These are phyloP conservation scores for Aeschynomene evenia DNA, from an alignment of 306 rosid species.

Conservation along the genomic window DNA sequence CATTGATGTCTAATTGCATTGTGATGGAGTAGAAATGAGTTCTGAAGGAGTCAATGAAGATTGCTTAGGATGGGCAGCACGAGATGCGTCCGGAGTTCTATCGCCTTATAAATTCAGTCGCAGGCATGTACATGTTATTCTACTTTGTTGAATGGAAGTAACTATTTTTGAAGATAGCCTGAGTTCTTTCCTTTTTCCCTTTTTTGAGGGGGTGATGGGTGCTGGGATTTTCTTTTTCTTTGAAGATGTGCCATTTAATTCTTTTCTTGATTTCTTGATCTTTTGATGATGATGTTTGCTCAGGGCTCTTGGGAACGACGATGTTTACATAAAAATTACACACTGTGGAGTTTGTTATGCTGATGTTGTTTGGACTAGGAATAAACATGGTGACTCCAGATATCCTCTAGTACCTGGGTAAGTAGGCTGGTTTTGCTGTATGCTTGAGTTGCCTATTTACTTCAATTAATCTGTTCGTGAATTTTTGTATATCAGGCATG, in stretches of 20 bases:
- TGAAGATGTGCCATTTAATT: background rate
- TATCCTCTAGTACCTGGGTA: constrained; percentile 70
- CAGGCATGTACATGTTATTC: constrained; percentile 36
- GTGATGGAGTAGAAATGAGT: constrained; percentile 30
- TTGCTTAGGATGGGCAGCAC: constrained; percentile 65
- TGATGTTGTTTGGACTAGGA: constrained; percentile 55
- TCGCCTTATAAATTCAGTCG: constrained; percentile 57
- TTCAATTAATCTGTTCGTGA: background rate
- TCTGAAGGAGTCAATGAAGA: constrained; percentile 29
- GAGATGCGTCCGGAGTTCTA: constrained; percentile 52
- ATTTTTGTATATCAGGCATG: constrained; percentile 43
- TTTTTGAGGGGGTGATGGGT: background rate
- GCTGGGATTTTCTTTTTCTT: background rate
- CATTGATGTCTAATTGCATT: background rate
- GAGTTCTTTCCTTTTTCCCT: background rate
- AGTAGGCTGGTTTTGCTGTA: background rate
- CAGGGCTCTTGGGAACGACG: constrained; percentile 56
- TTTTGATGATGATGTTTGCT: constrained; percentile 3
- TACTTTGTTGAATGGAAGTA: background rate
- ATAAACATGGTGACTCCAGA: constrained; percentile 45
- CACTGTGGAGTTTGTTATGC: constrained; percentile 73
- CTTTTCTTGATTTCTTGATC: constrained; percentile 1
- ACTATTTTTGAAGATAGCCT: background rate
- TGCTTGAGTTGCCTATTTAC: background rate
- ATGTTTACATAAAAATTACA: constrained; percentile 57